Evolutionary conservation across 202 grass and related monocot genomes (phyloP), one percentile per base, ranked within the genome.

Genomic region (Eragrostis tef): DNA sequence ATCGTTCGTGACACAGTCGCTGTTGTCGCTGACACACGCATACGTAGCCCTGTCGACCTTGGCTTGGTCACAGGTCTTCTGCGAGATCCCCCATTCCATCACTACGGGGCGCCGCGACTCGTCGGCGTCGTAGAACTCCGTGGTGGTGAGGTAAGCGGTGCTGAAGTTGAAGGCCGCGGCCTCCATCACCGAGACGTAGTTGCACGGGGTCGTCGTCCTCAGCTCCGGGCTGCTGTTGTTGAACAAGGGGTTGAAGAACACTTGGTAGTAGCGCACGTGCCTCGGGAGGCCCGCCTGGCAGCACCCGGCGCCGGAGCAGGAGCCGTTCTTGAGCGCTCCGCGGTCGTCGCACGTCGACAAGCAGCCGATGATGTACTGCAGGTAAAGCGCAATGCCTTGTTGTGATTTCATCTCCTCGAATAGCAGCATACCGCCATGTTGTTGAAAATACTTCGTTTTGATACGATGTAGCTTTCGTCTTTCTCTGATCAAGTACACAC

Each of bases 351-450:
- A 47, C 20, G 25, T 48, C 3, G 75, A 48, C 17, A 36, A 13
- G 27, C 88, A 90, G 3, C 67, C 58, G 5, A 77, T 87, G 20
- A 86, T 54, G 44, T 71, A 83, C 26, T 85, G 80, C 19, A 59
- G 34, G 34, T 39, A 39, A 4, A 1, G 4, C 2, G 61, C 50
- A 9, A 9, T 19, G 8, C 80, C 72, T 51, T 76, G 87, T 4
- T 83, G 67, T 6, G 25, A 65, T 10, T 42, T 91, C 77, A 91
- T 91, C 49, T 85, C 73, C 56, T 91, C 62, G 15, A 81, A 74
- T 11, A 91, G 9, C 9, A 82, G 6, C 27, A 63, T 21, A 3
- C 82, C 86, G n/a, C 82, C 78, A 52, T 88, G 71, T 19, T 61
- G 86, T 12, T 54, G 64, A 71, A 88, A 88, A 36, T 79, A 67